Conservation (phyloP, 768 basidiomycete genomes). For the Tylopilus sp. region DNA sequence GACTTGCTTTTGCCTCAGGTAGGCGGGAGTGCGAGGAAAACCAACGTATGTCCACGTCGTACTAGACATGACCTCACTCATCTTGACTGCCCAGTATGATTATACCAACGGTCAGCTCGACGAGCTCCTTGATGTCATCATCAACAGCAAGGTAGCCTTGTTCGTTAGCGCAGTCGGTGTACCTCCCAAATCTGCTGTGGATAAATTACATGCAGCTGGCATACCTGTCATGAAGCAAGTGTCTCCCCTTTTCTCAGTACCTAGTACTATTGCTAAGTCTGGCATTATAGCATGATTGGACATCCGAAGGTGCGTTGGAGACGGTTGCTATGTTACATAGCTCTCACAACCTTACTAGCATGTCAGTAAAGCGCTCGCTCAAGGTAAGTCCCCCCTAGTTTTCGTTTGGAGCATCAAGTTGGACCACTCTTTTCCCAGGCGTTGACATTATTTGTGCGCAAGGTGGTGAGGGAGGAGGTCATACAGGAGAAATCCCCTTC, state of each 20-base stretch:
- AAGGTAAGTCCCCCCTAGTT: conserved; percentile 39
- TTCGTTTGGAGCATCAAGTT: neutral
- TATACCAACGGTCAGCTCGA: conserved; percentile 78
- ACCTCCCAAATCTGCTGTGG: conserved; percentile 78
- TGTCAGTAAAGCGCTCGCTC: conserved; percentile 69
- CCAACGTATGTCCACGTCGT: conserved; percentile 50
- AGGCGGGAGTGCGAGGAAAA: conserved; percentile 79
- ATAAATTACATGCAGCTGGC: conserved; percentile 73
- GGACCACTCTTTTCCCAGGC: conserved; percentile 36
- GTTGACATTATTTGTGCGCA: conserved; percentile 90
- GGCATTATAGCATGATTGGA: conserved; percentile 63
- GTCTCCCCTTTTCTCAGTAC: neutral
- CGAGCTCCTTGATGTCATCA: conserved; percentile 76
- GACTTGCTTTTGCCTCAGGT: conserved; percentile 83
- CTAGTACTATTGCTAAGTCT: neutral
- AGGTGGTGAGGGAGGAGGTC: conserved; percentile 85
- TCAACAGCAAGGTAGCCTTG: conserved; percentile 64
- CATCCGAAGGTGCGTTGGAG: conserved; percentile 63
- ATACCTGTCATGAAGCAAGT: conserved; percentile 85
- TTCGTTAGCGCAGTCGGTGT: conserved; percentile 87
- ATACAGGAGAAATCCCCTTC: conserved; percentile 81
- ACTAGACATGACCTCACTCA: neutral
- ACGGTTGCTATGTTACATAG: neutral
- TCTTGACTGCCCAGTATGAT: conserved; percentile 43
- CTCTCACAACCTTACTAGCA: conserved; percentile 42